phyloP scores from a whole-genome alignment of 1,284 basidiomycete genomes.

The Cryptococcus jaspeensis region DNA sequence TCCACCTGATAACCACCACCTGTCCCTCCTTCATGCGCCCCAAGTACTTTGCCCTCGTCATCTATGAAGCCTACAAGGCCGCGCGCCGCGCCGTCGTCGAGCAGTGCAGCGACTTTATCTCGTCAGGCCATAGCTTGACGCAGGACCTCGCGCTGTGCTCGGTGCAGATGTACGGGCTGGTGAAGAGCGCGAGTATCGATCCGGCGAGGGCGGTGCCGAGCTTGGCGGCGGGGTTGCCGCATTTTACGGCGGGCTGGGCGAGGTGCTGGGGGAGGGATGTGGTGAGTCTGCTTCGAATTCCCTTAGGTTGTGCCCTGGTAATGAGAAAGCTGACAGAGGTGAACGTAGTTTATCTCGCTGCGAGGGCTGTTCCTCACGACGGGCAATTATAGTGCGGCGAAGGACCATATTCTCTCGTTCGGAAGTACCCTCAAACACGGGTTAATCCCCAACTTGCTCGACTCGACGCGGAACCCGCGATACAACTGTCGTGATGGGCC shows the following conservation, averaged over 20 bases:
- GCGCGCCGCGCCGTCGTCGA: conserved; percentile 75
- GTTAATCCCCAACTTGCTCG: conserved; percentile 87
- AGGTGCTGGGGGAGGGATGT: conserved; percentile 97
- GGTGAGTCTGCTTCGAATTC: conserved; percentile 25
- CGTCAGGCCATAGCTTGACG: conserved; percentile 80
- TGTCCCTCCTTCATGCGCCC: conserved; percentile 84
- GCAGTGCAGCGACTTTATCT: conserved; percentile 80
- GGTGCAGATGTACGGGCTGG: conserved; percentile 88
- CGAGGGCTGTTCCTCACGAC: conserved; percentile 89
- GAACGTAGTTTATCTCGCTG: conserved; percentile 71
- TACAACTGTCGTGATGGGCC: conserved; percentile 53
- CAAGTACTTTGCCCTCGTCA: conserved; percentile 87
- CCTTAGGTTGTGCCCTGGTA: not conserved
- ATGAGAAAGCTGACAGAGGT: not conserved
- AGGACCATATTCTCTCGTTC: conserved; percentile 83
- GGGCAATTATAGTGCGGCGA: conserved; percentile 80
- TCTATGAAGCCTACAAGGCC: conserved; percentile 87
- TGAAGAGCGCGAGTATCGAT: conserved; percentile 81
- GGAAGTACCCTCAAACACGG: conserved; percentile 77
- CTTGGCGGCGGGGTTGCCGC: conserved; percentile 89
- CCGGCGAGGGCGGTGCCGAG: conserved; percentile 65
- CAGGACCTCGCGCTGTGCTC: conserved; percentile 81
- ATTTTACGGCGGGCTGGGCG: conserved; percentile 87
- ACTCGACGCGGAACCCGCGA: conserved; percentile 78
- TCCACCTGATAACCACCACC: conserved; percentile 69